Base-by-base conservation (phyloP, 78 protist genomes). In the Dictyostelium intermedium region DNA sequence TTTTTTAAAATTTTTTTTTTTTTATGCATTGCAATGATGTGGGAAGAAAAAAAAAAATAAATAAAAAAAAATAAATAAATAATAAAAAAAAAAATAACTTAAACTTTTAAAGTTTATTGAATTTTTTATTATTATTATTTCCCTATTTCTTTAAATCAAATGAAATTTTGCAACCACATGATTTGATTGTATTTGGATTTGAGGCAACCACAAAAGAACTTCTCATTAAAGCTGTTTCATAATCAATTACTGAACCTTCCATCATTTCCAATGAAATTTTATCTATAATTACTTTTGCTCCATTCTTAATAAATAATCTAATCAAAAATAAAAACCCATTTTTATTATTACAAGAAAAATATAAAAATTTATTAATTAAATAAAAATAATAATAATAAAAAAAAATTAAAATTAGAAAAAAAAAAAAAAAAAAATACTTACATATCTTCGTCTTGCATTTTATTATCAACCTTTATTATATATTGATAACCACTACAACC, bases 401-500 rank as follows among this genome's bases (percentile, higher is more conserved):
- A n/a, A n/a, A n/a, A n/a, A n/a, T n/a, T n/a, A n/a, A n/a, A n/a
- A n/a, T n/a, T n/a, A 32, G 32, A 43, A 53, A 53, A 53, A 18
- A 18, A 18, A 53, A 53, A 18, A 53, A 53, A 18, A n/a, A 2
- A 6, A 16, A 20, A 39, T 11, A 76, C 84, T 1, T 77, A 91
- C 95, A 83, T 77, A 73, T 84, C 95, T 23, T 91, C 92, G 3
- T 91, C 95, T 70, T 60, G 81, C 5, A 47, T 7, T 41, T 91
- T 91, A 50, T 47, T 32, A 34, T 79, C 91, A 8, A 91, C 3
- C 34, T 91, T 91, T 32, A 91, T 77, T 11, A 91, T 86, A 77
- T 92, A 92, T 84, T 92, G 93, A 25, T 84, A 92, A 43, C 96
- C 96, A 70, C 91, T 81, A 32, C 96, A 92, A 69, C 96, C 96